Base-by-base conservation (phyloP, 495 filamentous ascomycete genomes). In the Penicillium odoratum region DNA sequence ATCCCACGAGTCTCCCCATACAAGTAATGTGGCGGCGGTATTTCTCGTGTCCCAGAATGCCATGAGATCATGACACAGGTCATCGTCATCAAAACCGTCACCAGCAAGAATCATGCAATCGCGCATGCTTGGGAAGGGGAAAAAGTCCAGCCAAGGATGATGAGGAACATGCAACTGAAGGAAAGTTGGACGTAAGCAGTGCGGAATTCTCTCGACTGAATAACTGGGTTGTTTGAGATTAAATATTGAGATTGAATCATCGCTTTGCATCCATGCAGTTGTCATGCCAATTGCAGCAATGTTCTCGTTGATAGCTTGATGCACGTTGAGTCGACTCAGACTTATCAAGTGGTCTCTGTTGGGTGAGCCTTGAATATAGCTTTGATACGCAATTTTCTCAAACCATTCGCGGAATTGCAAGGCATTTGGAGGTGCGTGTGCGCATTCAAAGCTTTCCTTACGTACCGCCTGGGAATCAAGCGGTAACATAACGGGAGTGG, bases 1-100 rank as follows among this genome's bases (percentile, higher is more conserved):
- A 38, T 73, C 61, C 74, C 74, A 76, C 21, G 79, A 73, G 21
- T 74, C 59, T 6, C 76, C 71, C 79, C 79, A 82, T 10, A 79
- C 72, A 40, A 81, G 57, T 15, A 81, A 30, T 3, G 43, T 60
- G 4, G 61, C 55, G 28, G 38, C 40, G 7, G 51, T 61, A 42
- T 56, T 61, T 9, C 47, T 30, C 0, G 59, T 60, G 46, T 63
- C 60, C 66, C 62, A 65, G 51, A 69, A 69, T 1, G 53, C 68
- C 57, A 62, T 68, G 0, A 70, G 48, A 55, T 70, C 67, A 51
- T 58, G 55, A 44, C 67, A 70, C 6, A 70, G 42, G 7, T 66
- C 58, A 29, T 62, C 60, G 18, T 70, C 62, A 45, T 70, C 62
- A 36, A 61, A 58, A 5, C 34, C n/a, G 50, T 65, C 60, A 5